These are phyloP conservation scores for Acanthamoeba sp. DNA, from an alignment of 208 protist genomes.

Conservation along the genomic window DNA sequence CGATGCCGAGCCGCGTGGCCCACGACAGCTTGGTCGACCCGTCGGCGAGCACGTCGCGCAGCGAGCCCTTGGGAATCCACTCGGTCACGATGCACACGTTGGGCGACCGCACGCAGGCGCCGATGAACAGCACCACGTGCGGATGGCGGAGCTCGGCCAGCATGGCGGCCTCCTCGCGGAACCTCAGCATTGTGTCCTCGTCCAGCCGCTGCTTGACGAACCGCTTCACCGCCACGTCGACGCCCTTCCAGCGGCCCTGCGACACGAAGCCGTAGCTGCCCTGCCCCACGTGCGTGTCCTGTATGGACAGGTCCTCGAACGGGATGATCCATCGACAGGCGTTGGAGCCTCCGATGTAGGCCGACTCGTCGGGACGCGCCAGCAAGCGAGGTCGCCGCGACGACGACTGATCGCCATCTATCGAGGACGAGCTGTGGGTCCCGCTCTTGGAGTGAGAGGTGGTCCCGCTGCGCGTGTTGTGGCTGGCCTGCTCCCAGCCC, in stretches of 20 bases:
- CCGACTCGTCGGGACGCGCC: background rate
- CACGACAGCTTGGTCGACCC: conserved; percentile 31
- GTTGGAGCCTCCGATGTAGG: conserved; percentile 50
- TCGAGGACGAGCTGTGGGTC: background rate
- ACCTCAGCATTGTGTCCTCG: conserved; percentile 60
- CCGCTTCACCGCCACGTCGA: conserved; percentile 70
- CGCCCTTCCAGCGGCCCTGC: conserved; percentile 43
- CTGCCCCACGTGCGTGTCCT: background rate
- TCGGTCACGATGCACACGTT: conserved; percentile 46
- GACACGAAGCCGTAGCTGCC: conserved; percentile 50
- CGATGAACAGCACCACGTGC: conserved; percentile 65
- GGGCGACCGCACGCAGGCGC: conserved; percentile 2
- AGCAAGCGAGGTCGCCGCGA: background rate
- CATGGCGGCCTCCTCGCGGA: conserved; percentile 51
- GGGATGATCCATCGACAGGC: conserved; percentile 60
- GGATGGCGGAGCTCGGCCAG: conserved; percentile 49
- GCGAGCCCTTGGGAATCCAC: conserved; percentile 59
- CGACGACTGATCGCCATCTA: too few species aligned
- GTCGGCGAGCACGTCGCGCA: conserved; percentile 25
- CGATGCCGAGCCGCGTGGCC: background rate
- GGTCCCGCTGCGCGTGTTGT: background rate
- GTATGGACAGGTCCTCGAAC: conserved; percentile 10
- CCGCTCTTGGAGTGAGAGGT: background rate
- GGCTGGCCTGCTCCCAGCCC: background rate
- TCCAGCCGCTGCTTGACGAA: conserved; percentile 44